Conservation (phyloP, 768 basidiomycete species). For the Kwoniella sp. region DNA sequence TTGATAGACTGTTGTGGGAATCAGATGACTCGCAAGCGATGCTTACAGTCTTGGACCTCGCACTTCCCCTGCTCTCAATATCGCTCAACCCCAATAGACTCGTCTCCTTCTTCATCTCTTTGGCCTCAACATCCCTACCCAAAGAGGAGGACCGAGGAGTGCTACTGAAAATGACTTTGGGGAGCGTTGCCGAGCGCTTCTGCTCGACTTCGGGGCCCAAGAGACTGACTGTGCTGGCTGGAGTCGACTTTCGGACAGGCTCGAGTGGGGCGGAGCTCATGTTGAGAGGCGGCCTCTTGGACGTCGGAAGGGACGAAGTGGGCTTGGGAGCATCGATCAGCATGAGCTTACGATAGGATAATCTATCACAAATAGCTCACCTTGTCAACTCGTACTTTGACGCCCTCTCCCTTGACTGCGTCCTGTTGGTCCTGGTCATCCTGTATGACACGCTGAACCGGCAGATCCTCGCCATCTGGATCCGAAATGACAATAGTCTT, state of each 20-base stretch:
- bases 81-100: too few species aligned
- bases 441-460: neutral
- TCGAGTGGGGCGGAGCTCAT: conserved; percentile 4
- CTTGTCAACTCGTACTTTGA: neutral
- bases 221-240: neutral
- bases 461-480: conserved; percentile 5
- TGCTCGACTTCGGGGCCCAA: neutral
- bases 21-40: too few species aligned
- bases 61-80: too few species aligned
- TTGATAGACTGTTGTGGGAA: too few species aligned
- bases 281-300: neutral
- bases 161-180: too few species aligned
- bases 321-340: neutral
- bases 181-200: neutral
- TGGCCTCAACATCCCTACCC: too few species aligned
- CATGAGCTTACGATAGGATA: neutral
- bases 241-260: neutral
- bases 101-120: too few species aligned
- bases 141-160: too few species aligned
- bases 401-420: neutral
- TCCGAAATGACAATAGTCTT: conserved; percentile 5
- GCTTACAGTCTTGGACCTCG: too few species aligned
- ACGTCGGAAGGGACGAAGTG: neutral
- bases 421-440: neutral
- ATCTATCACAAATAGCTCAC: conserved; percentile 1